A percentile compares a stretch with the other conserved stretches of the same genome.
These are phyloP conservation scores for Coelastrella sp. DNA, from an alignment of 139 green algal species.

Conservation along the genomic window DNA sequence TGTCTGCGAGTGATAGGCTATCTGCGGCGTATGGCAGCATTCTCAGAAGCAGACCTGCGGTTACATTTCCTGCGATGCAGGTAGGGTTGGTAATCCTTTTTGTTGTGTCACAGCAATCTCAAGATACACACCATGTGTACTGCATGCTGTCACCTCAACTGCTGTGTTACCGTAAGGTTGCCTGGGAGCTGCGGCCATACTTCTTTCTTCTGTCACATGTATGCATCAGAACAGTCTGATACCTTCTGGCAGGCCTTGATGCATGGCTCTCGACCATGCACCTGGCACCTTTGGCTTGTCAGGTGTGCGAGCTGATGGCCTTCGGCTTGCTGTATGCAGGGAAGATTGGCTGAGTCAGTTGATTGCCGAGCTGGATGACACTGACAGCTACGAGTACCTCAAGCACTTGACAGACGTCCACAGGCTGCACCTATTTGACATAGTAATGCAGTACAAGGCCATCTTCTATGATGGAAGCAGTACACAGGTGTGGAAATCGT, in stretches of 20 bases:
- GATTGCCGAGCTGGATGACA: slow-evolving; percentile 86
- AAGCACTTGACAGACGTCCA: slow-evolving; percentile 97
- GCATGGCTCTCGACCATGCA: no score
- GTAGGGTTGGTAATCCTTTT: background rate
- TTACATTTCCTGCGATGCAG: slow-evolving; percentile 85
- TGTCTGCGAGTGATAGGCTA: slow-evolving; percentile 96
- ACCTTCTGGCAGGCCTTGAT: no score
- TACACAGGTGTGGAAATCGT: background rate
- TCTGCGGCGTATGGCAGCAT: slow-evolving; percentile 89
- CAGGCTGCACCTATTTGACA: slow-evolving; percentile 98
- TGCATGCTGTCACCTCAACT: no score
- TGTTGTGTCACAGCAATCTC: no score
- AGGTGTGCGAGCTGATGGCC: background rate
- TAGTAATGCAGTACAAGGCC: slow-evolving; percentile 98
- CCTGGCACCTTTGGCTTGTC: no score
- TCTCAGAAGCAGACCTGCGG: slow-evolving; percentile 86
- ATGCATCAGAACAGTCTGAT: no score
- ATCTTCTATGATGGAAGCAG: slow-evolving; percentile 90
- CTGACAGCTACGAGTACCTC: slow-evolving; percentile 84
- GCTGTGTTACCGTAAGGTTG: no score
- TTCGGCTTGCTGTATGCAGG: slow-evolving; percentile 38
- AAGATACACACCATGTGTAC: no score
- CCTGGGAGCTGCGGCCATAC: background rate
- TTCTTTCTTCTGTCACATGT: no score
- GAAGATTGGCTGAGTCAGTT: slow-evolving; percentile 80